Base-by-base conservation (phyloP, 2,329 filamentous ascomycete genomes). In the Gliomastix tumulicola region DNA sequence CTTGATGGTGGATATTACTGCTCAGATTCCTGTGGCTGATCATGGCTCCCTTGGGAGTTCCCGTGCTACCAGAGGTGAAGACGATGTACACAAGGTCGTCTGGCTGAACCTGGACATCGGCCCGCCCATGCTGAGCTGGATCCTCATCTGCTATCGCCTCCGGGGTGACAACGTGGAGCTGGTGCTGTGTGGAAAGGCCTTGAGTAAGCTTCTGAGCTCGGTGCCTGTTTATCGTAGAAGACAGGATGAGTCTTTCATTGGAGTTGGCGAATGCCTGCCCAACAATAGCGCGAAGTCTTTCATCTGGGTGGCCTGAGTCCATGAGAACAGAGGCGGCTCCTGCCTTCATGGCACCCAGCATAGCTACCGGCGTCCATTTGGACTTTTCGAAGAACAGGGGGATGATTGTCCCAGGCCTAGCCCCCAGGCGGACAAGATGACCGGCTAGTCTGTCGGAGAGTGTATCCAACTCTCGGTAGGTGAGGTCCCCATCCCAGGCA, bases 111-210 rank as follows among this genome's bases (percentile, higher is more conserved):
- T 59, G 10, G n/a, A n/a, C n/a, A n/a, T n/a, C n/a, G n/a, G n/a
- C 65, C 59, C 2, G 58, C 53, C 6, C 50, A 51, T 4, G 65
- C 44, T 4, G 78, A 53, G 16, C 7, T 25, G 39, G 30, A 18
- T 18, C 31, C 19, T 30, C 12, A 18, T 22, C 25, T 16, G 32
- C 32, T 17, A 19, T 21, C 6, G 35, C 19, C 2, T 25, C 15
- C 3, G 34, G 23, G 6, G 34, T 25, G n/a, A 25, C 28, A n/a
- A 18, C n/a, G 10, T 16, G 17, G 15, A 16, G 8, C n/a, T 31
- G 27, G 12, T 17, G 15, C 6, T 4, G 30, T 18, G 13, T 5
- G 6, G 15, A 11, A 12, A 38, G 36, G n/a, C 17, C 15, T 25
- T n/a, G 3, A 18, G 36, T 30, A 11, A 38, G 19, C 10, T 27